phyloP scores from a whole-genome alignment of 495 filamentous ascomycete genomes.

The Penicillium mononematosum region DNA sequence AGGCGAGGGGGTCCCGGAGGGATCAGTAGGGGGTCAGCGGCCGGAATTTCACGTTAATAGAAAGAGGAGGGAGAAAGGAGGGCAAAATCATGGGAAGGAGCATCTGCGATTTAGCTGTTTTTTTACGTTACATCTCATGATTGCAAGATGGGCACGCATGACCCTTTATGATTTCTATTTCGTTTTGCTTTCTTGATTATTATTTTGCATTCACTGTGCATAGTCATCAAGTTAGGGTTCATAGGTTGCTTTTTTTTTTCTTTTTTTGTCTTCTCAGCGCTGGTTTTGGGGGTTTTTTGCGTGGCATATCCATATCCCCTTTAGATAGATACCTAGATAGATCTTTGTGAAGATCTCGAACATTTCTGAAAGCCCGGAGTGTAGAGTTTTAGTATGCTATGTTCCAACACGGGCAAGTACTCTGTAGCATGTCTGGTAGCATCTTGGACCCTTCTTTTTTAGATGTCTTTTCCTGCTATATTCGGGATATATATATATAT shows the following conservation, averaged over 20 bases:
- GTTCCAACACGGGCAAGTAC: not conserved
- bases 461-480: no score
- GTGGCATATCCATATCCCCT: constrained; percentile 13
- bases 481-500: no score
- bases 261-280: constrained; percentile 15
- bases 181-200: constrained; percentile 8
- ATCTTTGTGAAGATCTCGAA: constrained; percentile 8
- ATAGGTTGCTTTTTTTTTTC: constrained; percentile 13
- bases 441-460: no score
- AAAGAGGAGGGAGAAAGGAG: constrained; percentile 6
- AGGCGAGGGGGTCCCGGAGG: not conserved
- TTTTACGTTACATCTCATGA: constrained; percentile 15
- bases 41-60: constrained; percentile 2
- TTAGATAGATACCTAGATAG: constrained; percentile 26
- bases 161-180: constrained; percentile 9
- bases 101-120: constrained; percentile 10
- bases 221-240: constrained; percentile 11
- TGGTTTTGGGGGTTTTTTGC: constrained; percentile 9
- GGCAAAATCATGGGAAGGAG: constrained; percentile 12
- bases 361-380: not conserved
- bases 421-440: not conserved
- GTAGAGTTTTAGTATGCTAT: not conserved
- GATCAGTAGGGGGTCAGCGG: not conserved
- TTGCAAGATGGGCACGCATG: constrained; percentile 6
- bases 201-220: constrained; percentile 11